These are phyloP conservation scores for Calonectria ilicicola DNA, from an alignment of 2,329 filamentous ascomycete genomes.

Conservation along the genomic window DNA sequence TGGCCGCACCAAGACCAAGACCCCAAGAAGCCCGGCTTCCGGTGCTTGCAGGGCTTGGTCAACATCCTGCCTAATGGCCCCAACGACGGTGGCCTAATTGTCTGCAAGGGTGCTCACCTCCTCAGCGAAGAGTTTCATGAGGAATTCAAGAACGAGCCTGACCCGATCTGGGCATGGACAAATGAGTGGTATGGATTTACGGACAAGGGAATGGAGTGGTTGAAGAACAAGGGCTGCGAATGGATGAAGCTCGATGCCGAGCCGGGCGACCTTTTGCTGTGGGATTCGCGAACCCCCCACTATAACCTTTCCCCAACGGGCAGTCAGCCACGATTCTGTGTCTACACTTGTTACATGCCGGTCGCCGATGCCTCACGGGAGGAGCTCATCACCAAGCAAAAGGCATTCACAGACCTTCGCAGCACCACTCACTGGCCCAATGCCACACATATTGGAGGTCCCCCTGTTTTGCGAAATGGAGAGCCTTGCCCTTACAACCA, in stretches of 20 bases:
- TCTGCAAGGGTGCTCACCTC: slow-evolving; percentile 31
- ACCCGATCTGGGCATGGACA: slow-evolving; percentile 50
- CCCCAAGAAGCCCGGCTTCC: slow-evolving; percentile 49
- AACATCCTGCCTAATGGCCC: slow-evolving; percentile 51
- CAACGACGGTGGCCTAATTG: slow-evolving; percentile 46
- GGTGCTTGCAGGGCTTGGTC: slow-evolving; percentile 62
- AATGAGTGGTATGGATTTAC: slow-evolving; percentile 43
- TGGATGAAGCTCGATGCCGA: slow-evolving; percentile 53
- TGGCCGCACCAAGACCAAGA: slow-evolving; percentile 23
- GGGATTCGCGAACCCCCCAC: slow-evolving; percentile 52
- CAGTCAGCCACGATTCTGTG: slow-evolving; percentile 52
- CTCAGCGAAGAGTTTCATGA: slow-evolving; percentile 47
- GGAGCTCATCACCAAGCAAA: slow-evolving; percentile 52
- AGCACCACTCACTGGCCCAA: slow-evolving; percentile 57
- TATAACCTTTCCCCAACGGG: slow-evolving; percentile 50
- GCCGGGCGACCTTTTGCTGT: slow-evolving; percentile 55
- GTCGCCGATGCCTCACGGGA: slow-evolving; percentile 31
- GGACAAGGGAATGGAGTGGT: slow-evolving; percentile 48
- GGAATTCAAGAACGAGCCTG: slow-evolving; percentile 42
- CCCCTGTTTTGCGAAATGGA: not conserved
- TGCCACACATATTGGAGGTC: slow-evolving; percentile 20
- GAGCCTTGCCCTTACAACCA: slow-evolving; percentile 12
- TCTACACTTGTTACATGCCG: slow-evolving; percentile 38
- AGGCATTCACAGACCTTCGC: slow-evolving; percentile 48
- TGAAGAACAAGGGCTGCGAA: slow-evolving; percentile 43